Evolutionary conservation across 495 filamentous ascomycete genomes (phyloP), one percentile per base, ranked within the genome.

Genomic region (Podospora didyma): DNA sequence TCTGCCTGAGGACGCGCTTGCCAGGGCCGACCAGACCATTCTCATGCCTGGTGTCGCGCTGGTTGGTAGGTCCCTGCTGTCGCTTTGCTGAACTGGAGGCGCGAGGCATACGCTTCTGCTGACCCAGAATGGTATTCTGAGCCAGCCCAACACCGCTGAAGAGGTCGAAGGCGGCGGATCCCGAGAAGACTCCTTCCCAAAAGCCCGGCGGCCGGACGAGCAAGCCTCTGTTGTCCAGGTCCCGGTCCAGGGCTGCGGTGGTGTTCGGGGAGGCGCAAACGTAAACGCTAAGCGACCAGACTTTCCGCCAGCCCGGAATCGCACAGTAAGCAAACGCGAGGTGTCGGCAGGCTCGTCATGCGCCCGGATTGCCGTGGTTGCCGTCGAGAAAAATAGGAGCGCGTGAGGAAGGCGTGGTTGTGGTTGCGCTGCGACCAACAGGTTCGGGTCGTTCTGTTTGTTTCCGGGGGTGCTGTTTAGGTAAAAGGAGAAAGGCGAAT

Each of bases 11-110:
- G 60, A 94, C 79, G 76, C 89, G 87, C 85, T 90, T 93, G 61
- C 88, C 89, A 53, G 91, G 87, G 62, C 84, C 84, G 77, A 88
- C 88, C 63, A 90, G 75, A 63, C 92, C 91, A 86, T 88, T 91
- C 75, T 96, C 91, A 72, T 93, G 86, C 67, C 88, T 83, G 68
- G 84, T 90, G 79, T 88, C 89, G 74, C 86, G 83, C 69, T 80
- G 75, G 73, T 82, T 85, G 68, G 78, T 79, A 65, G 79, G 73
- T 78, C 81, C 80, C 75, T 81, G 74, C 69, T 80, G 78, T 82
- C 81, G 79, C 81, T 87, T 87, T 74, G 82, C 75, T 73, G 82
- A 76, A 64, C 59, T 79, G 78, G 84, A 82, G 66, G 72, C 71
- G 75, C 84, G 86, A 86, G 87, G 85, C 89, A 91, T 90, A 74